These are phyloP conservation scores for Periconia macrospinosa DNA, from an alignment of 2,329 filamentous ascomycete genomes.

Conservation along the genomic window DNA sequence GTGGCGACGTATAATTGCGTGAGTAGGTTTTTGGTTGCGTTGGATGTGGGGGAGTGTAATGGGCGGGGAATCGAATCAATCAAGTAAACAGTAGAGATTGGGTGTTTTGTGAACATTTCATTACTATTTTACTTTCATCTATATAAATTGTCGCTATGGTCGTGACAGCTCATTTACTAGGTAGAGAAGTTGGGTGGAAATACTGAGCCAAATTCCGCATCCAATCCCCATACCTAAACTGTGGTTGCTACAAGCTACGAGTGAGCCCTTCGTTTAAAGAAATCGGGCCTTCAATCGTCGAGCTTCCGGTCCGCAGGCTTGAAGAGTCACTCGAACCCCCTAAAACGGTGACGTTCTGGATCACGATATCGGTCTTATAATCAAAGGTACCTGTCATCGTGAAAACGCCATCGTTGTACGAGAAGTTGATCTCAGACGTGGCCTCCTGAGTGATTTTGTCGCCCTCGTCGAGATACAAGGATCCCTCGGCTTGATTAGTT, in stretches of 20 bases:
- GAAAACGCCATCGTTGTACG: conserved; percentile 59
- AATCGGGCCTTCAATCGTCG: conserved; percentile 57
- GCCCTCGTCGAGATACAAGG: conserved; percentile 77
- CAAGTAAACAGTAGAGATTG: too few relatives aligned
- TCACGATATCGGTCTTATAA: conserved; percentile 41
- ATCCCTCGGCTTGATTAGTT: conserved; percentile 66
- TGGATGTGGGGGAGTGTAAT: conserved; percentile 63
- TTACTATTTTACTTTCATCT: too few relatives aligned
- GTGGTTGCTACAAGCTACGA: conserved; percentile 10
- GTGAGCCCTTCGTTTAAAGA: conserved; percentile 17
- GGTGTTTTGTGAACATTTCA: too few relatives aligned
- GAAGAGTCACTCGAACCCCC: conserved; percentile 7
- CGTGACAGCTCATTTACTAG: too few relatives aligned
- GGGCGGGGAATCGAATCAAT: conserved; percentile 5
- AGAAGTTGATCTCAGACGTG: conserved; percentile 62
- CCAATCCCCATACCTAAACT: neutral
- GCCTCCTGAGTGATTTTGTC: conserved; percentile 62
- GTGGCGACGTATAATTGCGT: conserved; percentile 84
- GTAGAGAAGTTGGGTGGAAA: neutral
- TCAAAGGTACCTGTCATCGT: conserved; percentile 58
- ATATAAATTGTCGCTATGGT: too few relatives aligned
- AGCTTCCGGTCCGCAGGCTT: conserved; percentile 44
- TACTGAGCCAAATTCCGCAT: neutral
- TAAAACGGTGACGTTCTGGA: conserved; percentile 32
- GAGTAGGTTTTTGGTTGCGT: conserved; percentile 77